Evolutionary conservation across 2,329 filamentous ascomycete genomes (phyloP).

Genomic region (Penicillium concentricum): DNA sequence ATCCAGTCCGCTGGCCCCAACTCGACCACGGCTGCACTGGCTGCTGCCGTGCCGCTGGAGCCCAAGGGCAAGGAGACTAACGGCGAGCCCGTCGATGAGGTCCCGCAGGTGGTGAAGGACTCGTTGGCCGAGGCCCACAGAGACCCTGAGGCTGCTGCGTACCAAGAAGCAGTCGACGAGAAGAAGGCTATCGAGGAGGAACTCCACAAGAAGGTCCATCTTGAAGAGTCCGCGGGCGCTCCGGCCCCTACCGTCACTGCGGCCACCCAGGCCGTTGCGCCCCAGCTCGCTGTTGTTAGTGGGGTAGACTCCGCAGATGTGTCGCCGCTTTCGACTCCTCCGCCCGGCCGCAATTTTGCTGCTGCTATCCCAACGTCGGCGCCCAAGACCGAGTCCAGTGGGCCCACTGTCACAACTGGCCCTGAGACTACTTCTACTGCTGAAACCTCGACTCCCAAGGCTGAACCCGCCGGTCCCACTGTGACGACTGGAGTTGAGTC

Average conservation of each 20-base stretch:
- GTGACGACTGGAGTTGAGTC: conserved; percentile 26
- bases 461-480: conserved; percentile 17
- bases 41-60: conserved; percentile 47
- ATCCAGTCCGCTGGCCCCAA: conserved; percentile 53
- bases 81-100: conserved; percentile 28
- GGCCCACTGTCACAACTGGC: conserved; percentile 19
- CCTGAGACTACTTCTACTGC: conserved; percentile 15
- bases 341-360: conserved; percentile 17
- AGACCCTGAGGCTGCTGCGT: conserved; percentile 69
- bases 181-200: conserved; percentile 75
- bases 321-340: conserved; percentile 27
- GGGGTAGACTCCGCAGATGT: conserved; percentile 26
- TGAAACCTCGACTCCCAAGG: conserved; percentile 18
- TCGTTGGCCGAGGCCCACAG: conserved; percentile 53
- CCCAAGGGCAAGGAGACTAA: conserved; percentile 27
- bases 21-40: conserved; percentile 48
- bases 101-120: conserved; percentile 47
- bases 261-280: conserved; percentile 39
- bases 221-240: conserved; percentile 37
- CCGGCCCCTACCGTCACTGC: conserved; percentile 45
- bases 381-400: conserved; percentile 4
- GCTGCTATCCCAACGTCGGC: conserved; percentile 13
- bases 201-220: conserved; percentile 56
- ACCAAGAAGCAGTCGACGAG: conserved; percentile 67
- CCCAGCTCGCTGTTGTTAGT: conserved; percentile 23